These are phyloP conservation scores for Rossbeevera mucosa DNA, from an alignment of 768 basidiomycete genomes.

Conservation along the genomic window DNA sequence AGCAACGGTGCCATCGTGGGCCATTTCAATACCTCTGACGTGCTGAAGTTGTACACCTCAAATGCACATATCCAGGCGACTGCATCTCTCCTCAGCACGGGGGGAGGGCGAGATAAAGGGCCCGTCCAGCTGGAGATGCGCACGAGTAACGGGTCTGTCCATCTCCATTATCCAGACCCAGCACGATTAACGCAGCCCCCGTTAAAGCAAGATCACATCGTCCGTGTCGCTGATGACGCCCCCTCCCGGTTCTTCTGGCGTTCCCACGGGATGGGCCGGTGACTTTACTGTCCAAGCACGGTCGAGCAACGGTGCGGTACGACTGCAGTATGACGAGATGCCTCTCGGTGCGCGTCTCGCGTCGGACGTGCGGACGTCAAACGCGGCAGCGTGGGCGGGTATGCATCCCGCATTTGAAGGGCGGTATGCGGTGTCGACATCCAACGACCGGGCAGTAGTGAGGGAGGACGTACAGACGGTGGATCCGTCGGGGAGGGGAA, in stretches of 20 bases:
- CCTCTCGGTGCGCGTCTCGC: constrained; percentile 32
- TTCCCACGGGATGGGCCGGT: constrained; percentile 17
- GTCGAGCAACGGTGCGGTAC: constrained; percentile 33
- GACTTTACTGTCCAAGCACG: constrained; percentile 30
- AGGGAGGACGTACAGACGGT: constrained; percentile 13
- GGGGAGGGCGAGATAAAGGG: background rate
- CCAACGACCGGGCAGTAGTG: constrained; percentile 10
- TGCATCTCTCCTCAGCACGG: constrained; percentile 20
- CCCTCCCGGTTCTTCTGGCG: constrained; percentile 13
- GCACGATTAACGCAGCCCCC: background rate
- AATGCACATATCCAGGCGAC: constrained; percentile 32
- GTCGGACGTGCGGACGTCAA: constrained; percentile 33
- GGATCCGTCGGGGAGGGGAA: constrained; percentile 32
- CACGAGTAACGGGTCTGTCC: constrained; percentile 22
- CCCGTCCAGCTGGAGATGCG: constrained; percentile 14
- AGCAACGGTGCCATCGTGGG: constrained; percentile 36
- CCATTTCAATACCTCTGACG: constrained; percentile 30
- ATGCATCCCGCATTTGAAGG: constrained; percentile 41
- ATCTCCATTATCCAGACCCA: background rate
- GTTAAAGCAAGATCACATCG: constrained; percentile 16
- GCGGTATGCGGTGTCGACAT: constrained; percentile 29
- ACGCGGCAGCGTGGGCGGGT: constrained; percentile 21
- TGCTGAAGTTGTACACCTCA: constrained; percentile 30
- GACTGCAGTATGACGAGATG: constrained; percentile 24
- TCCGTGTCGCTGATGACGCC: constrained; percentile 23